Evolutionary conservation across 1,284 basidiomycete genomes (phyloP).

Genomic region (Microbotryum intermedium): DNA sequence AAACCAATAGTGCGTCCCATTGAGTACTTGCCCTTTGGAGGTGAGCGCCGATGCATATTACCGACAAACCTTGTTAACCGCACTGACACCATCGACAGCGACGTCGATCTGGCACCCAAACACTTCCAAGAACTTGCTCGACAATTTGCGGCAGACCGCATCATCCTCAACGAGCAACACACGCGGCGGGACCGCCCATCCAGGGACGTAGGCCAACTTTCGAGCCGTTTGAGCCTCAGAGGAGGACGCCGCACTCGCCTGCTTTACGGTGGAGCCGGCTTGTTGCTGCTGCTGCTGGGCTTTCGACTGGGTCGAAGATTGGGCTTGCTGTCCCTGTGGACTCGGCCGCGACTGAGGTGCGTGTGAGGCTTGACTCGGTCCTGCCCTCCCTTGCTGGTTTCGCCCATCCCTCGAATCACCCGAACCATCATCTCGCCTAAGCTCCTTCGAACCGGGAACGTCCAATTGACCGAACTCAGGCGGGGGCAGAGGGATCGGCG

Average conservation of each 20-base stretch:
- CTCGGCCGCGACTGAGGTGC: no score
- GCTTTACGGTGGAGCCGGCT: not conserved
- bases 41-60: not conserved
- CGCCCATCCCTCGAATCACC: no score
- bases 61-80: conserved; percentile 78
- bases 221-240: conserved; percentile 23
- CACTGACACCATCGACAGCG: conserved; percentile 83
- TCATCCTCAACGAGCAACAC: conserved; percentile 94
- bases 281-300: not conserved
- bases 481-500: conserved; percentile 18
- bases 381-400: not conserved
- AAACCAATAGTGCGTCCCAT: not conserved
- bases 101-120: conserved; percentile 93
- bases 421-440: no score
- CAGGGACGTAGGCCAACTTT: conserved; percentile 63
- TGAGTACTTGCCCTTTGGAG: not conserved
- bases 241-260: not conserved
- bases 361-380: no score
- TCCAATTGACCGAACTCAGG: conserved; percentile 25
- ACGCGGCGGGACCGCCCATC: conserved; percentile 39
- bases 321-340: conserved; percentile 1
- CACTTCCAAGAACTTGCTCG: conserved; percentile 87
- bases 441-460: not conserved
- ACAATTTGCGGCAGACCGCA: conserved; percentile 75
- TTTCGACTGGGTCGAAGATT: not conserved